Evolutionary conservation across 176 grass and related monocot species (phyloP), one percentile per base, ranked within the genome.

Genomic region (Aegilops sharonensis): DNA sequence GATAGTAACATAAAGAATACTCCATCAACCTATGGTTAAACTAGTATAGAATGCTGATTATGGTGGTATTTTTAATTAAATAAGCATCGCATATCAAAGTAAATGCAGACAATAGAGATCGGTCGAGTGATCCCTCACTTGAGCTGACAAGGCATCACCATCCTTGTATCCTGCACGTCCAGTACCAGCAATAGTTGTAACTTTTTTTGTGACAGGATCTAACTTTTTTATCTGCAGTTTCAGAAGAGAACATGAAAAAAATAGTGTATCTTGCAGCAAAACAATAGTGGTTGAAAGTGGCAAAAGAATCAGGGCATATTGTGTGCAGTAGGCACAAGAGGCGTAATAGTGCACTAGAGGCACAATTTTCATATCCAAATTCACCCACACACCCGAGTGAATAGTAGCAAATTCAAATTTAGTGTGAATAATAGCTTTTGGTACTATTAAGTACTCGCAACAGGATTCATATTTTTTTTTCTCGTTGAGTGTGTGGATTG

Each of bases 81-180:
- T 60, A 43, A 35, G 47, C 37, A 70, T 66, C 23, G 63, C 5
- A 35, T 74, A 45, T 81, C 14, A 80, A 80, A 60, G 15, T 64
- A 9, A 71, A 78, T 32, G 9, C 47, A 83, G 45, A 83, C 17
- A 64, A 68, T 27, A 84, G 5, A 84, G 29, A 80, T 30, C 35
- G 24, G 67, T 37, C 30, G 36, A 86, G 73, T 83, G 69, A 68
- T 81, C 88, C 7, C 86, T 94, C 74, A 95, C 96, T 86, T 95
- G 84, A 92, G 96, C 88, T 83, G 94, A 88, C 80, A 94, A 89
- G 82, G 90, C 88, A 37, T 85, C 73, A 85, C 93, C 84, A 78
- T 98, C 92, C 75, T 88, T 98, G 67, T 91, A 98, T 89, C 96
- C 96, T 68, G 93, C 96, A 84, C 24, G 78, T 47, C 96, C 96